Conservation (phyloP, 495 filamentous ascomycete species). For the Pyronema domesticum region DNA sequence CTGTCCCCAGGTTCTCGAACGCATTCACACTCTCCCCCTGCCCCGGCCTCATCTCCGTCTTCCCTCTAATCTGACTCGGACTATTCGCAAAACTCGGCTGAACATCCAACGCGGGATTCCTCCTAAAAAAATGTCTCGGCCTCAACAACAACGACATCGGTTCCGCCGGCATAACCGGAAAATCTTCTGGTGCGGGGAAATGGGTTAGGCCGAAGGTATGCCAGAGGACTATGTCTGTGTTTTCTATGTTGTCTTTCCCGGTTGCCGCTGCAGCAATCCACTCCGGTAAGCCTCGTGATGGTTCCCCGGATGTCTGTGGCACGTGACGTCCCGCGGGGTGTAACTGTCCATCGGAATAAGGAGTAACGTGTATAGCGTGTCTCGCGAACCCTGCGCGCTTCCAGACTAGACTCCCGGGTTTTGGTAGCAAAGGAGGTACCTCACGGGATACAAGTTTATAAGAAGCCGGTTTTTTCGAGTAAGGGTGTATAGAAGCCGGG, state of each 20-base stretch:
- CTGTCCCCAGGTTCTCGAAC: no score
- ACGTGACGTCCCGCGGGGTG: slow-evolving; percentile 89
- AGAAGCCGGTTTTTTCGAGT: slow-evolving; percentile 68
- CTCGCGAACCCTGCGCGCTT: slow-evolving; percentile 83
- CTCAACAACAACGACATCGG: slow-evolving; percentile 70
- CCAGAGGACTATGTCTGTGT: slow-evolving; percentile 85
- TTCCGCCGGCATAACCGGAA: slow-evolving; percentile 87
- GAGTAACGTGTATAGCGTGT: slow-evolving; percentile 77
- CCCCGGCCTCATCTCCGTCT: slow-evolving; percentile 11
- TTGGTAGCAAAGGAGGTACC: slow-evolving; percentile 61
- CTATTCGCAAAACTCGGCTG: slow-evolving; percentile 59
- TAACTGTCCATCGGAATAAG: slow-evolving; percentile 70
- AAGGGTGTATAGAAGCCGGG: slow-evolving; percentile 62
- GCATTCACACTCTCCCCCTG: no score
- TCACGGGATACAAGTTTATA: slow-evolving; percentile 89
- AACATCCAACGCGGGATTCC: slow-evolving; percentile 77
- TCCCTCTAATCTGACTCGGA: slow-evolving; percentile 48
- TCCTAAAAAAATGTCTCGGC: slow-evolving; percentile 72
- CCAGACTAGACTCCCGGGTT: slow-evolving; percentile 72
- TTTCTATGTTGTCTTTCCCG: slow-evolving; percentile 41
- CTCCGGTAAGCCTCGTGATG: slow-evolving; percentile 55
- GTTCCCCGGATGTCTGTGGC: slow-evolving; percentile 77
- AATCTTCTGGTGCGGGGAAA: slow-evolving; percentile 86
- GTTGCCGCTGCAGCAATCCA: slow-evolving; percentile 55
- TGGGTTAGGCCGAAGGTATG: slow-evolving; percentile 91